Evolutionary conservation across 1,284 basidiomycete species (phyloP), one percentile per base, ranked within the genome.

Genomic region (Coriolopsis trogii): DNA sequence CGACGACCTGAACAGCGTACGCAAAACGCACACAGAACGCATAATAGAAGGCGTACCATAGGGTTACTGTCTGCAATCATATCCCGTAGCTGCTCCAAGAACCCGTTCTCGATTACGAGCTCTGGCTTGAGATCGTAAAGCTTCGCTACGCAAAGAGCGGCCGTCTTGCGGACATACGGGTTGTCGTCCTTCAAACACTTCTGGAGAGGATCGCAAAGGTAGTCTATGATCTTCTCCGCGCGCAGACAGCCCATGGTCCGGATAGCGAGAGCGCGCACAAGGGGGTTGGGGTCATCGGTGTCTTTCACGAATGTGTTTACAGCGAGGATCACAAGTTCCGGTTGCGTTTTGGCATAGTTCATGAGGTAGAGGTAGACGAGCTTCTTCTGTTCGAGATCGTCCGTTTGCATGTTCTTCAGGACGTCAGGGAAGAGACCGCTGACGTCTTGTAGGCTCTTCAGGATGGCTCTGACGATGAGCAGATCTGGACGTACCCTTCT

Each of bases 221-320:
- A 98, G 75, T 97, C 95, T 72, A 98, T 94, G 70, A 98, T 99
- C 84, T 98, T 98, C 72, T 98, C 95, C 3, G 96, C 95, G 33
- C 95, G 89, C 41, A 99, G 75, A 66, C 93, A 94, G 33, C 94
- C 94, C 96, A 99, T 99, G 3, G 96, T 99, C 23, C 96, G 87
- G 68, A 99, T 98, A 25, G 97, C 93, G 41, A 99, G 81, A 0
- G 96, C 96, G 45, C 96, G 87, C 24, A 99, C 92, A 53, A 99
- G 90, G 0, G 96, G 95, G 68, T 98, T 99, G 5, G 91, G 85
- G 68, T 98, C 97, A 62, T 95, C 94, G 0, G 93, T 87, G 70
- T 99, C 96, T 79, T 96, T 87, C 51, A 99, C 96, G 67, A 99
- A 99, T 1, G 96, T 99, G 70, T 99, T 99, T 59, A 99, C 95